Evolutionary conservation across 2,329 filamentous ascomycete species (phyloP).

Genomic region (Aspergillus piperis): DNA sequence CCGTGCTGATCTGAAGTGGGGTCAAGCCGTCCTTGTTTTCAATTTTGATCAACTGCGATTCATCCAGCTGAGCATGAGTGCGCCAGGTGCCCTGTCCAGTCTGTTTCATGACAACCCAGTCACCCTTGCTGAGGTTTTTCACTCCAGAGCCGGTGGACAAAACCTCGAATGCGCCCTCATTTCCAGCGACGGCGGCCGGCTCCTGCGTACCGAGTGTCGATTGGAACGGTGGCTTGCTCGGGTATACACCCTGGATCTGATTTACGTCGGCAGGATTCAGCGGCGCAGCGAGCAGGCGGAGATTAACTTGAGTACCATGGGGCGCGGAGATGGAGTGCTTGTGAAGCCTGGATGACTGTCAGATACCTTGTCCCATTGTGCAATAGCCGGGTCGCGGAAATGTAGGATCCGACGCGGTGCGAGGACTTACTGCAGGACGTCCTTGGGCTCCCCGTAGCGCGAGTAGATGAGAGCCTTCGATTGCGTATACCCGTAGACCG

Average conservation of each 20-base stretch:
- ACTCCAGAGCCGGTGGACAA: constrained; percentile 64
- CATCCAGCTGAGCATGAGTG: constrained; percentile 75
- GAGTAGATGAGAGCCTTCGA: constrained; percentile 52
- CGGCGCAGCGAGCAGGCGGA: constrained; percentile 85
- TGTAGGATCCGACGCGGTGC: not conserved
- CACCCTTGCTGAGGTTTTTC: constrained; percentile 68
- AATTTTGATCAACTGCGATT: constrained; percentile 66
- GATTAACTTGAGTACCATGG: constrained; percentile 66
- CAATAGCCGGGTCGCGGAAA: not conserved
- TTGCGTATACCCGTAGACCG: constrained; percentile 53
- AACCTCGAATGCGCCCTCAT: constrained; percentile 95
- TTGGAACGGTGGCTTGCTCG: constrained; percentile 76
- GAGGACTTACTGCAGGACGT: constrained; percentile 45
- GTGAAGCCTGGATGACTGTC: constrained; percentile 40
- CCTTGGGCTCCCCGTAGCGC: constrained; percentile 51
- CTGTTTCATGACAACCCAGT: constrained; percentile 88
- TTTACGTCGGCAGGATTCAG: constrained; percentile 99
- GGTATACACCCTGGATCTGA: constrained; percentile 95
- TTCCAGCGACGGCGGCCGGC: constrained; percentile 66
- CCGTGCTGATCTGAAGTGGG: constrained; percentile 78
- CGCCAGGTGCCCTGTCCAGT: constrained; percentile 92
- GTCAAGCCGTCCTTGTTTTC: constrained; percentile 69
- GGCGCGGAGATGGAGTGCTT: constrained; percentile 53
- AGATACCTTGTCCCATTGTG: not conserved
- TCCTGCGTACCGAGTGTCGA: constrained; percentile 72